A percentile compares a stretch with the other conserved stretches of the same genome.
Evolutionary conservation across 208 protist genomes (phyloP).

Genomic region (Acanthamoeba sp.): DNA sequence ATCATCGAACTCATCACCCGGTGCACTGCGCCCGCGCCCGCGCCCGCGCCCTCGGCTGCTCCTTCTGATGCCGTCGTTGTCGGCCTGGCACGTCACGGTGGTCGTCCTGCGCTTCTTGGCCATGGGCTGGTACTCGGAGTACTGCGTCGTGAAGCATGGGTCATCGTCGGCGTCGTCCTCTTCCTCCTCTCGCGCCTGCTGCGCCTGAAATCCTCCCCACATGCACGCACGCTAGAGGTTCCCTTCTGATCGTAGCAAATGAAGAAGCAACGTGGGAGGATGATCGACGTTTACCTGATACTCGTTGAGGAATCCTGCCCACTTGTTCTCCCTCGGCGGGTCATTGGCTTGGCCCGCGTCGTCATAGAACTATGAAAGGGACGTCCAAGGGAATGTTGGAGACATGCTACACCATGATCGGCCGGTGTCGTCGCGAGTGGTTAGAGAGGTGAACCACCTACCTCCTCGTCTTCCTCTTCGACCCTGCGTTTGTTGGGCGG

Average conservation of each 20-base stretch:
- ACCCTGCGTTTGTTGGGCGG: neutral
- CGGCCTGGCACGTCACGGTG: neutral
- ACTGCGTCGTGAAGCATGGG: neutral
- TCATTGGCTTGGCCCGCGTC: neutral
- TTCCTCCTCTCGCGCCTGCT: neutral
- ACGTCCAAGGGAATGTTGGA: neutral
- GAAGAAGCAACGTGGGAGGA: too few relatives aligned
- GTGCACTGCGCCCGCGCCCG: neutral
- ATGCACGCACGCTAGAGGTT: too few relatives aligned
- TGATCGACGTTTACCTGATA: constrained; percentile 31
- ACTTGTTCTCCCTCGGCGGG: neutral
- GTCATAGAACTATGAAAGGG: neutral
- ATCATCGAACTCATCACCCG: neutral
- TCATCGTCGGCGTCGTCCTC: constrained; percentile 28
- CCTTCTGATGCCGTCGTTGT: neutral
- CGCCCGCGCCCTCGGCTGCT: neutral
- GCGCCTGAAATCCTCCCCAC: neutral
- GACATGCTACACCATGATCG: too few relatives aligned
- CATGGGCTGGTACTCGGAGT: neutral
- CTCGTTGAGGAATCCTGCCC: neutral
- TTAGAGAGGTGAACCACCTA: neutral
- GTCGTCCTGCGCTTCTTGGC: neutral
- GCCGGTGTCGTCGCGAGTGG: too few relatives aligned
- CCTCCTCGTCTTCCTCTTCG: neutral
- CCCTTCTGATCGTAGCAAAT: too few relatives aligned